Evolutionary conservation across 2,329 filamentous ascomycete genomes (phyloP), one percentile per base, ranked within the genome.

Genomic region (Juglanconis oblonga): DNA sequence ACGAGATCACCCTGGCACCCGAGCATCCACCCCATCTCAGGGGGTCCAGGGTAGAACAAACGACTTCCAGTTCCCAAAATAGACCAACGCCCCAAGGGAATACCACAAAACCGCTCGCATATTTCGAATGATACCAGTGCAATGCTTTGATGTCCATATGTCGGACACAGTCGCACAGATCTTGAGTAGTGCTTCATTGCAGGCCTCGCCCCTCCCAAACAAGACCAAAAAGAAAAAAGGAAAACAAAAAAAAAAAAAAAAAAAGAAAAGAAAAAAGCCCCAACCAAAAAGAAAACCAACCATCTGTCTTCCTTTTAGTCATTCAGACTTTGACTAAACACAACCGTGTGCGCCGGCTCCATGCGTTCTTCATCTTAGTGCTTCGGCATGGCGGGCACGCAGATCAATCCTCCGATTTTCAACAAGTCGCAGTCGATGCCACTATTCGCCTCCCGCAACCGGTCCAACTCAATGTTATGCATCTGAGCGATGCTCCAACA

Each of bases 401-500:
- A 64, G 14, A 64, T 48, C 3, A 44, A 31, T 11, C 40, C 52
- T 24, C 80, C 80, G 33, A 78, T 63, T 35, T 47, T 54, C 59
- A 86, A 66, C 45, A 66, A 70, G 31, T 80, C 76, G 66, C 83
- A 86, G 57, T 81, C 71, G 10, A 85, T 65, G 1, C 71, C 73
- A 24, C 69, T 52, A 59, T 86, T 85, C 42, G 75, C 66, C 31
- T 67, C 68, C 62, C 79, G n/a, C 35, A 86, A 66, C 24, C 76
- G 75, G 13, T 81, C 77, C 29, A 85, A 71, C 47, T 69, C 71
- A 58, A 80, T 61, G n/a, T 72, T 72, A 59, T 73, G 68, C 36
- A 64, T 68, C 59, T 83, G 66, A 1, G 77, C 79, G 67, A 86
- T 76, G 5, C 68, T 76, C 81, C 80, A 84, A 68, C 82, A 85